Evolutionary conservation across 1,284 basidiomycete genomes (phyloP).

Genomic region (Sporisorium scitamineum): DNA sequence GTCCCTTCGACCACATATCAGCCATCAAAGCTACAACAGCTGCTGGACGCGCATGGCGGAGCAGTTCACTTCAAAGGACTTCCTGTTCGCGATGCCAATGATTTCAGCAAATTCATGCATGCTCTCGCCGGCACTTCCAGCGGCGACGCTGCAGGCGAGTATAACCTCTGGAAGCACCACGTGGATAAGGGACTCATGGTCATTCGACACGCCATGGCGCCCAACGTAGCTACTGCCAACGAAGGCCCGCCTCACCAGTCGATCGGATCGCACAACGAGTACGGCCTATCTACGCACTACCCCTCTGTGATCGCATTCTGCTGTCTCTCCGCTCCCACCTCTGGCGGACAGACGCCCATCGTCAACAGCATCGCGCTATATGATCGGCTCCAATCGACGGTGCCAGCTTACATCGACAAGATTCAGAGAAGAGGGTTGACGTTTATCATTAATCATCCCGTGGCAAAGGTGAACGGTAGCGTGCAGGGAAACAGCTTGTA

Average conservation of each 20-base stretch:
- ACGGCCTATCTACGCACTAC: slow-evolving; percentile 47
- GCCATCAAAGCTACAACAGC: slow-evolving; percentile 25
- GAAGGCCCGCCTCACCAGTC: slow-evolving; percentile 48
- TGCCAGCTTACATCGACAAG: slow-evolving; percentile 24
- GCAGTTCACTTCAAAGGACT: slow-evolving; percentile 43
- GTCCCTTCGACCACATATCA: slow-evolving; percentile 7
- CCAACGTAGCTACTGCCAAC: slow-evolving; percentile 53
- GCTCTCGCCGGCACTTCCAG: slow-evolving; percentile 19
- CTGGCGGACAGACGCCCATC: slow-evolving; percentile 50
- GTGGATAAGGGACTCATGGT: slow-evolving; percentile 56
- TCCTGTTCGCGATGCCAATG: slow-evolving; percentile 41
- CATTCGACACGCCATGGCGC: slow-evolving; percentile 35
- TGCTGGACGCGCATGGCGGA: slow-evolving; percentile 40
- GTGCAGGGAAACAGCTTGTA: slow-evolving; percentile 49
- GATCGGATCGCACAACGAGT: slow-evolving; percentile 54
- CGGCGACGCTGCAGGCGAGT: not conserved
- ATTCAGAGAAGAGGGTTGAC: slow-evolving; percentile 33
- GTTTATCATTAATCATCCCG: slow-evolving; percentile 51
- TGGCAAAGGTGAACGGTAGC: slow-evolving; percentile 36
- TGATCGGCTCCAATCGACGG: slow-evolving; percentile 35
- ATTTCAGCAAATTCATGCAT: slow-evolving; percentile 51
- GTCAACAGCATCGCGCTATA: slow-evolving; percentile 50
- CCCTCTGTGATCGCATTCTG: slow-evolving; percentile 52
- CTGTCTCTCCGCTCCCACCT: slow-evolving; percentile 39
- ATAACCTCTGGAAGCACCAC: slow-evolving; percentile 31